Percentiles rank a stretch among this genome's conserved stretches.
Conservation (phyloP, 148 eudicot species). For the Persicaria maculosa region DNA sequence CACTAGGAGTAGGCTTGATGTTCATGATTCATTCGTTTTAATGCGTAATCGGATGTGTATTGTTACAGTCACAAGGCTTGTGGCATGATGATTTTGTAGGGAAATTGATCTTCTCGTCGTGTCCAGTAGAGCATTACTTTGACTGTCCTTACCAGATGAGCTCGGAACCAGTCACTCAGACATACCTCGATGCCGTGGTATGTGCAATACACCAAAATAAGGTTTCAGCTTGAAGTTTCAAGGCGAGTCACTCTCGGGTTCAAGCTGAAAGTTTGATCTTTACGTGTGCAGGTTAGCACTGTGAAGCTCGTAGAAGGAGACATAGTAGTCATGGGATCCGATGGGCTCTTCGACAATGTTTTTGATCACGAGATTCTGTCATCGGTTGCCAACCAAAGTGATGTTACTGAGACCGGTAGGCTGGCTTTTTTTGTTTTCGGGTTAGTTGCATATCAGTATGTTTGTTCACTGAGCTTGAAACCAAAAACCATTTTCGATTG, state of each 20-base stretch:
- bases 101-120: slow-evolving; percentile 65
- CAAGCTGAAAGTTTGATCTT: slow-evolving; percentile 1
- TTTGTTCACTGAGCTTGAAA: slow-evolving; percentile 11
- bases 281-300: slow-evolving; percentile 47
- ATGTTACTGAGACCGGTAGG: slow-evolving; percentile 72
- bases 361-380: slow-evolving; percentile 59
- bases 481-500: neutral
- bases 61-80: slow-evolving; percentile 11
- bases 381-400: slow-evolving; percentile 32
- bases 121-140: slow-evolving; percentile 90
- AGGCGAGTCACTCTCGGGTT: neutral
- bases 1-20: neutral
- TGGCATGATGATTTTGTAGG: slow-evolving; percentile 38
- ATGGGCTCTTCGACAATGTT: slow-evolving; percentile 92
- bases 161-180: slow-evolving; percentile 74
- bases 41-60: neutral
- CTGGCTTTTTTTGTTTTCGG: neutral
- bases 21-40: neutral
- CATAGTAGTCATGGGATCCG: slow-evolving; percentile 79
- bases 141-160: slow-evolving; percentile 97
- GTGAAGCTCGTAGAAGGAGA: slow-evolving; percentile 67
- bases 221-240: neutral
- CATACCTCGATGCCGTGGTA: slow-evolving; percentile 87
- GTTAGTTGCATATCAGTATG: neutral
- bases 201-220: neutral